phyloP scores from a whole-genome alignment of 1,284 basidiomycete species.

The Leccinum subrobustum region DNA sequence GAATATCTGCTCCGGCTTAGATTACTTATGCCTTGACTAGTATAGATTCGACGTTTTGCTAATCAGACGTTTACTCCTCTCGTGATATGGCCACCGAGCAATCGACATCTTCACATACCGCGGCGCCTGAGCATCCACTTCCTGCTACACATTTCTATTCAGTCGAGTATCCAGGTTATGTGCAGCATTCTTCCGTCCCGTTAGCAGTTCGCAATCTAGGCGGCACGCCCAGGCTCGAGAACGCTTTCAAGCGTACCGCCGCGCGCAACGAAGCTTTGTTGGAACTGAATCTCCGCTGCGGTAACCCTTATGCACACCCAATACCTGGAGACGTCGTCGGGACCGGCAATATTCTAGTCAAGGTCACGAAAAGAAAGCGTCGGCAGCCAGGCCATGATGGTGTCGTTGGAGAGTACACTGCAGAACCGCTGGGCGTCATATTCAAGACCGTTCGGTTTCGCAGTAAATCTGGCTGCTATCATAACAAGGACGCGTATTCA shows the following conservation, averaged over 20 bases:
- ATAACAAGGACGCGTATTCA: conserved; percentile 1
- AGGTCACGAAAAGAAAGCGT: conserved; percentile 70
- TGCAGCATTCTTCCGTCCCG: conserved; percentile 61
- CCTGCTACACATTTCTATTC: conserved; percentile 70
- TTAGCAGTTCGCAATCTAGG: conserved; percentile 67
- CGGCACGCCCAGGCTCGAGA: conserved; percentile 66
- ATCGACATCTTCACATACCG: conserved; percentile 15
- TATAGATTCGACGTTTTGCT: conserved; percentile 6
- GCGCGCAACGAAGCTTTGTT: conserved; percentile 60
- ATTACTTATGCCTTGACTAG: neutral
- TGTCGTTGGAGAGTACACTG: conserved; percentile 74
- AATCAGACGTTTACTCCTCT: conserved; percentile 1
- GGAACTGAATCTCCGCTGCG: conserved; percentile 73
- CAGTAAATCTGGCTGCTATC: conserved; percentile 50
- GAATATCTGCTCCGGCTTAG: neutral
- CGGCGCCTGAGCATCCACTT: conserved; percentile 49
- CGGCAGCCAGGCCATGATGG: conserved; percentile 38
- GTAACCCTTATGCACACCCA: conserved; percentile 77
- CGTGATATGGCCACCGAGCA: conserved; percentile 16
- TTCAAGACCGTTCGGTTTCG: conserved; percentile 87
- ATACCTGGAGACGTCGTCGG: conserved; percentile 75
- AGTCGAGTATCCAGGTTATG: conserved; percentile 89
- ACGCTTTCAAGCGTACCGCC: conserved; percentile 65
- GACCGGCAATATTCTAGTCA: conserved; percentile 80
- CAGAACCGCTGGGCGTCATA: conserved; percentile 74